Conservation (phyloP, 768 basidiomycete species). For the Dioszegia hungarica region DNA sequence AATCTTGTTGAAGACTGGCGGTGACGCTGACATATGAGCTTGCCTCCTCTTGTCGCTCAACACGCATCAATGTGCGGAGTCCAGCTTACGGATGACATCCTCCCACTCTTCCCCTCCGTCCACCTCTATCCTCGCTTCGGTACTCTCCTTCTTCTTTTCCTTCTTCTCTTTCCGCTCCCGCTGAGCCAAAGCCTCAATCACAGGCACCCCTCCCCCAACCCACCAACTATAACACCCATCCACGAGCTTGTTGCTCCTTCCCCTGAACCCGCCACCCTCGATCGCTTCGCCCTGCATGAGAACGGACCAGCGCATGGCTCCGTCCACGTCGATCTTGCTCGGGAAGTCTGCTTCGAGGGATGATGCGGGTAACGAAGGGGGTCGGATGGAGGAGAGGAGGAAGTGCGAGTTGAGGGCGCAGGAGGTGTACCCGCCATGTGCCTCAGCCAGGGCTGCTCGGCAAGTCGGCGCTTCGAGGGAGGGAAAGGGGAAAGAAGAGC, state of each 20-base stretch:
- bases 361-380: background rate
- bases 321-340: conserved; percentile 58
- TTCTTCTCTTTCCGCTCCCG: conserved; percentile 13
- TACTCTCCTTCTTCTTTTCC: background rate
- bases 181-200: conserved; percentile 59
- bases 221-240: conserved; percentile 99
- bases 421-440: conserved; percentile 96
- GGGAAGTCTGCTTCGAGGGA: conserved; percentile 24
- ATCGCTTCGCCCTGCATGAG: conserved; percentile 76
- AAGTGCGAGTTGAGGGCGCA: conserved; percentile 84
- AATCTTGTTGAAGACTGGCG: conserved; percentile 43
- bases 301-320: conserved; percentile 72
- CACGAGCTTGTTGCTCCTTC: conserved; percentile 95
- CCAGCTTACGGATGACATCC: conserved; percentile 61
- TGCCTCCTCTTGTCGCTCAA: background rate
- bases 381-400: conserved; percentile 56
- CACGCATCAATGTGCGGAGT: too few relatives aligned
- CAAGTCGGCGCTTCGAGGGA: conserved; percentile 4
- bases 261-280: conserved; percentile 88
- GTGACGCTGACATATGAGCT: conserved; percentile 14
- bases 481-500: conserved; percentile 67
- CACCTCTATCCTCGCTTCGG: conserved; percentile 11
- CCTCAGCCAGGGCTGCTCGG: conserved; percentile 66
- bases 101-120: conserved; percentile 57
- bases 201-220: conserved; percentile 81